Conservation (phyloP, 164 flowering plant species). For the Chimonanthus praecox region DNA sequence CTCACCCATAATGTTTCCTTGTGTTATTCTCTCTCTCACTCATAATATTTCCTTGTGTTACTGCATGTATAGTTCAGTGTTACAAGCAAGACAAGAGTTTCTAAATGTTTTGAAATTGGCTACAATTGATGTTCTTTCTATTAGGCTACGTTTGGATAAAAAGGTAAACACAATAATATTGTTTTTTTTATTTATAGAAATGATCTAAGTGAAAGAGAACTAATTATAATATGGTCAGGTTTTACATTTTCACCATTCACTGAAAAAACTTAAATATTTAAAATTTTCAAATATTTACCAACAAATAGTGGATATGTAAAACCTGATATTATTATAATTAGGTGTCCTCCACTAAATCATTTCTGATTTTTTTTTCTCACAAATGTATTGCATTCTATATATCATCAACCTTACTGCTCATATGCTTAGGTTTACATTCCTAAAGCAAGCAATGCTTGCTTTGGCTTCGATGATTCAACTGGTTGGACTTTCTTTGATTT, state of each 20-base stretch:
- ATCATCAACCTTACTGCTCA: conserved; percentile 2
- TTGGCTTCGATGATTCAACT: conserved; percentile 39
- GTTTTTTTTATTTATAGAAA: neutral
- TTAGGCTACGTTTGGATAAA: conserved; percentile 44
- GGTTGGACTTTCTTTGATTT: conserved; percentile 69
- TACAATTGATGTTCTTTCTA: conserved; percentile 40
- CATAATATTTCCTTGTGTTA: conserved; percentile 11
- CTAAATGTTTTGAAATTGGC: conserved; percentile 44
- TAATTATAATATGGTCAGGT: too few relatives aligned
- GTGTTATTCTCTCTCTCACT: too few relatives aligned
- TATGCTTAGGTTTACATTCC: conserved; percentile 43
- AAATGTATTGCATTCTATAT: neutral
- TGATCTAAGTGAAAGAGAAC: too few relatives aligned
- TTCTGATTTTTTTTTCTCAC: too few relatives aligned
- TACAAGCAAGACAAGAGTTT: conserved; percentile 49
- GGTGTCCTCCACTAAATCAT: too few relatives aligned
- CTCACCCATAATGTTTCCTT: too few relatives aligned
- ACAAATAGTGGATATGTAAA: too few relatives aligned
- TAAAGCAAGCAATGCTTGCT: conserved; percentile 42
- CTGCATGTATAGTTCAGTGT: conserved; percentile 43
- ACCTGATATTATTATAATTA: too few relatives aligned
- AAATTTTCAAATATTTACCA: too few relatives aligned
- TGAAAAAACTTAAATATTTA: too few relatives aligned
- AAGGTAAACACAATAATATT: conserved; percentile 28
- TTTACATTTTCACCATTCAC: too few relatives aligned